Evolutionary conservation across 495 filamentous ascomycete genomes (phyloP).

Genomic region (Aspergillus egyptiacus): DNA sequence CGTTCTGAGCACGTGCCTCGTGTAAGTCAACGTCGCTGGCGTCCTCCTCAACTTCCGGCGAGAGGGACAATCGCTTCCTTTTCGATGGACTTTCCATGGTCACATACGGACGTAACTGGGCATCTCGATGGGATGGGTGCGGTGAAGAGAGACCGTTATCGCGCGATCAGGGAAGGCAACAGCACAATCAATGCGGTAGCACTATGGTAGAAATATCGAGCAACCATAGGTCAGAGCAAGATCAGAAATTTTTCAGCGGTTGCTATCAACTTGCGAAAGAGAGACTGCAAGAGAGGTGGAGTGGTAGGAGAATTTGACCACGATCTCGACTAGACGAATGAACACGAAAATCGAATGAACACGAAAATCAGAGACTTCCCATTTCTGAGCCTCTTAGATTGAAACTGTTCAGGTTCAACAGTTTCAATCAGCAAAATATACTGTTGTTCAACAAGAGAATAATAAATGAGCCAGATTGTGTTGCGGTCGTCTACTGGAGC

Average conservation of each 20-base stretch:
- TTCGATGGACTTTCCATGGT: conserved; percentile 56
- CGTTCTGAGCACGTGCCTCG: conserved; percentile 54
- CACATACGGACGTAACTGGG: neutral
- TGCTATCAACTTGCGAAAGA: neutral
- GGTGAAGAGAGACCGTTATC: neutral
- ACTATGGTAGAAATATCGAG: neutral
- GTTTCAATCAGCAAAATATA: too few species aligned
- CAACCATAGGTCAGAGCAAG: neutral
- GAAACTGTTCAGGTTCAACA: neutral
- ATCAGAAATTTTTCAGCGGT: neutral
- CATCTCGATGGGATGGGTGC: neutral
- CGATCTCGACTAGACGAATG: neutral
- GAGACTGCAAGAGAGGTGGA: neutral
- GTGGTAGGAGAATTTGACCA: neutral
- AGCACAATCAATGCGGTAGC: neutral
- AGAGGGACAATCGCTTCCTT: conserved; percentile 44
- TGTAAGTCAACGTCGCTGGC: conserved; percentile 41
- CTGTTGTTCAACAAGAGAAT: too few species aligned
- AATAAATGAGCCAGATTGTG: too few species aligned
- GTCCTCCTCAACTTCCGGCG: conserved; percentile 38
- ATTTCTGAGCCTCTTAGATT: neutral
- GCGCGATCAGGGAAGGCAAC: neutral
- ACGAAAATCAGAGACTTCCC: neutral
- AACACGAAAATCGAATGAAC: neutral
- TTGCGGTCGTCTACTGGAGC: neutral